These are phyloP conservation scores for Symbiodinium natans DNA, from an alignment of 73 alveolate genomes.

Conservation along the genomic window DNA sequence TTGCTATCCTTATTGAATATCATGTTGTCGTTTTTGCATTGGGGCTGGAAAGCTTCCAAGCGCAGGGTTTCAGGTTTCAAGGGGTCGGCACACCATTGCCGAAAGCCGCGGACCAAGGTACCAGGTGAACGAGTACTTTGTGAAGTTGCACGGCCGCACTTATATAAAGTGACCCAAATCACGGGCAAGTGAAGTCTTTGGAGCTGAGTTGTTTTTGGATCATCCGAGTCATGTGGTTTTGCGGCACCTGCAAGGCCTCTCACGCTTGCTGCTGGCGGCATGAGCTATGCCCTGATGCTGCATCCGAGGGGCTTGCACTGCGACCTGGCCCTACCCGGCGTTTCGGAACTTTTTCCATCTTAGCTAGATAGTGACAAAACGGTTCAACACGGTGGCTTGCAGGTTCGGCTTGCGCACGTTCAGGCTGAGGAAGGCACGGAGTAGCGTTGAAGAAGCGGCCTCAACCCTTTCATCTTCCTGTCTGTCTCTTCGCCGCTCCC, in stretches of 20 bases:
- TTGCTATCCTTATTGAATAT: too few species aligned
- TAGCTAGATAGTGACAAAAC: too few species aligned
- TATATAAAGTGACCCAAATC: too few species aligned
- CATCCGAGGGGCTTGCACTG: not conserved
- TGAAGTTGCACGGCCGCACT: not conserved
- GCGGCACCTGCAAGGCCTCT: not conserved
- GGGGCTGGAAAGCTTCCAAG: not conserved
- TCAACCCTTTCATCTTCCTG: not conserved
- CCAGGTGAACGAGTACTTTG: not conserved
- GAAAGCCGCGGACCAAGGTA: not conserved
- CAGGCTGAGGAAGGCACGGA: too few species aligned
- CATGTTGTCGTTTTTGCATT: too few species aligned
- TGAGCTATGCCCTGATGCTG: slow-evolving; percentile 2
- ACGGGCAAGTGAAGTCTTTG: too few species aligned
- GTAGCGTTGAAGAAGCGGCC: too few species aligned
- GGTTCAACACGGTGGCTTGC: too few species aligned
- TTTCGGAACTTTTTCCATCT: too few species aligned
- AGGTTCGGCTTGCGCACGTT: too few species aligned
- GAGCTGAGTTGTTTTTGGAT: too few species aligned
- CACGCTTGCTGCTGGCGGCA: not conserved
- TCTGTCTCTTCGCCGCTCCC: not conserved
- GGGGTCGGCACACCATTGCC: too few species aligned
- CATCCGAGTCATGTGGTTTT: not conserved
- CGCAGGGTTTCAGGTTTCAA: not conserved
- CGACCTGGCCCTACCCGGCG: not conserved